Conservation (phyloP, 192 early-diverging fungal species). For the Podila clonocystis region DNA sequence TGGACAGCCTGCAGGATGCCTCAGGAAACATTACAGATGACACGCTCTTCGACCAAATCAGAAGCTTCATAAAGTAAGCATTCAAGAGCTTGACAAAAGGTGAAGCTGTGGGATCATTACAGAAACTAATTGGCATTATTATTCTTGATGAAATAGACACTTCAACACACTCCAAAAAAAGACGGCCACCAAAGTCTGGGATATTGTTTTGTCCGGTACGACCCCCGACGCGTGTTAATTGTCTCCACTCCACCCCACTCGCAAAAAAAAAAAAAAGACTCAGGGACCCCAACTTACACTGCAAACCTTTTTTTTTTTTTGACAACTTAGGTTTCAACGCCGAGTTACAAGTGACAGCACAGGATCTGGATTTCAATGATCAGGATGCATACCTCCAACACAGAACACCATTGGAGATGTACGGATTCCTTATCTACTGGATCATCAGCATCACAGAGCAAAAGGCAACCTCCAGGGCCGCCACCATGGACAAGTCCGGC, state of each 20-base stretch:
- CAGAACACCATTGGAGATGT: constrained; percentile 77
- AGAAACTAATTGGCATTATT: too few species aligned
- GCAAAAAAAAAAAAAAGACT: neutral
- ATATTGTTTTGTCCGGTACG: constrained; percentile 46
- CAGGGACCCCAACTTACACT: neutral
- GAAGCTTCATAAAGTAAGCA: constrained; percentile 78
- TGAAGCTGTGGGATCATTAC: too few species aligned
- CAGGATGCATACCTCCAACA: constrained; percentile 78
- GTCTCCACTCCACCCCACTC: neutral
- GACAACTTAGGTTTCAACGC: constrained; percentile 65
- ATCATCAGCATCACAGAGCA: constrained; percentile 74
- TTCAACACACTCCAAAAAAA: constrained; percentile 37
- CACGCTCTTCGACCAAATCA: constrained; percentile 65
- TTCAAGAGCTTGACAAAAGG: too few species aligned
- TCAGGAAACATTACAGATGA: constrained; percentile 54
- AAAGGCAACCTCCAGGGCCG: constrained; percentile 56
- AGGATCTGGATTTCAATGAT: constrained; percentile 70
- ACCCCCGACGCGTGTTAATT: neutral
- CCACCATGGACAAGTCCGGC: constrained; percentile 36
- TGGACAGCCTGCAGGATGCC: constrained; percentile 55
- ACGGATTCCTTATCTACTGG: constrained; percentile 88
- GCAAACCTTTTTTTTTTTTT: constrained; percentile 1
- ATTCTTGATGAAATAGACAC: constrained; percentile 14
- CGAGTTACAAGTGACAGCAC: constrained; percentile 68
- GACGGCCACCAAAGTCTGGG: constrained; percentile 48